Base-by-base conservation (phyloP, 169 alveolate genomes). In the Babesia caballi region DNA sequence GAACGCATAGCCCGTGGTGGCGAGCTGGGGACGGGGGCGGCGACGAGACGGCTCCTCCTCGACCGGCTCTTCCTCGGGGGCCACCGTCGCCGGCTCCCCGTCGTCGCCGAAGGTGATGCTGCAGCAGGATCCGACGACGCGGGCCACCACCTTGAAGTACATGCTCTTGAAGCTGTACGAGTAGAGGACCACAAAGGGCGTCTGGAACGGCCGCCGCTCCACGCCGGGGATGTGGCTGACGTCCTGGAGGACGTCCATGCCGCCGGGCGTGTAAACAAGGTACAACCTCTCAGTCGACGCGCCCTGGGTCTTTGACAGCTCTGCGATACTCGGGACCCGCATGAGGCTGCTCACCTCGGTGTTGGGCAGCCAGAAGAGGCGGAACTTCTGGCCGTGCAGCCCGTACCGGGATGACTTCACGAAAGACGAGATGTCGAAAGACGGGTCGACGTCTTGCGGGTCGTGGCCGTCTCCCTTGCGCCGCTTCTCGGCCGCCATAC, bases 301-400 rank as follows among this genome's bases (percentile, higher is more conserved):
- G 25, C 21, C 9, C 25, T 27, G 77, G 1, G 70, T 25, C 17
- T 49, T 70, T 5, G 69, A 58, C 30, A 80, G 51, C 19, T 57
- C 54, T 25, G 88, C 58, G 42, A 80, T 57, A 33, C 77, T 52
- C 11, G 85, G 85, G 9, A 77, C 49, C 53, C 60, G 36, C 83
- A 80, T 80, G 21, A 80, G 83, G 54, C 88, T 70, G 54, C 88
- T 69, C 25, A 69, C 49, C 51, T 80, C 88, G 11, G 69, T 5
- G 35, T 67, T 69, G 28, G 61, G 78, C 32, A 80, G 77, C 88
- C 88, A 80, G 60, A 80, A 57, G 35, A 80, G 42, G 42, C 35
- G 17, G 71, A 77, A 41, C 33, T 61, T 66, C 41, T 68, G 82
- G 32, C 36, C 56, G 11, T 32, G 51, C 21, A 46, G 85, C 28